Evolutionary conservation across 768 basidiomycete species (phyloP), one percentile per base, ranked within the genome.

Genomic region (Mycena floridula): DNA sequence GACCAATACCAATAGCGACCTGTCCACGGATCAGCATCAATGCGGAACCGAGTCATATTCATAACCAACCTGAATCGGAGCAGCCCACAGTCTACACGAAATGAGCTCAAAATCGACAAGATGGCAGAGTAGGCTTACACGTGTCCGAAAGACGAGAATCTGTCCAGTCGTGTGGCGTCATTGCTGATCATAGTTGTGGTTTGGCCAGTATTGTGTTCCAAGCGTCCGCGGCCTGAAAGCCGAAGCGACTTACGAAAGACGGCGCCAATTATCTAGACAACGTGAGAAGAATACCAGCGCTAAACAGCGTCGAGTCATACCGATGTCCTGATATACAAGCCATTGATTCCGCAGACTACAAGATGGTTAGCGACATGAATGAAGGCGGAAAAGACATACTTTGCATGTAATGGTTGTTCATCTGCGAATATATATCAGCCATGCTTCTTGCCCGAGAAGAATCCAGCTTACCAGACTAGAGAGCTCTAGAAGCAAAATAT

Each of bases 241-340:
- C 77, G 69, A 38, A 80, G 65, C 2, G 76, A 72, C 52, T 79
- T 79, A 18, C 73, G 64, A 50, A 72, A 69, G 47, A 79, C 70
- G 16, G 38, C 30, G 23, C 48, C 51, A 11, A 49, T 43, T 36
- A 49, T 26, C 48, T 51, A 27, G 15, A 18, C n/a, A 26, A 26
- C 24, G 15, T 25, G 36, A 12, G 5, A 20, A 26, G n/a, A 25
- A n/a, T 8, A 21, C 8, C 16, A 7, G 28, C 18, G 42, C 42
- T 11, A n/a, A 12, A 24, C n/a, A 22, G n/a, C n/a, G n/a, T n/a
- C n/a, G 22, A 15, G 18, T 3, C 65, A 25, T 32, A 72, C 67
- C 23, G 59, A 59, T 13, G 67, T 60, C 23, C 70, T 62, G 9
- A 69, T 52, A 18, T 51, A 47, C 35, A 69, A 45, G 20, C 69